Percentiles rank a stretch among this genome's conserved stretches.
phyloP scores from a whole-genome alignment of 2,329 filamentous ascomycete genomes.

The Mariannaea sp. region DNA sequence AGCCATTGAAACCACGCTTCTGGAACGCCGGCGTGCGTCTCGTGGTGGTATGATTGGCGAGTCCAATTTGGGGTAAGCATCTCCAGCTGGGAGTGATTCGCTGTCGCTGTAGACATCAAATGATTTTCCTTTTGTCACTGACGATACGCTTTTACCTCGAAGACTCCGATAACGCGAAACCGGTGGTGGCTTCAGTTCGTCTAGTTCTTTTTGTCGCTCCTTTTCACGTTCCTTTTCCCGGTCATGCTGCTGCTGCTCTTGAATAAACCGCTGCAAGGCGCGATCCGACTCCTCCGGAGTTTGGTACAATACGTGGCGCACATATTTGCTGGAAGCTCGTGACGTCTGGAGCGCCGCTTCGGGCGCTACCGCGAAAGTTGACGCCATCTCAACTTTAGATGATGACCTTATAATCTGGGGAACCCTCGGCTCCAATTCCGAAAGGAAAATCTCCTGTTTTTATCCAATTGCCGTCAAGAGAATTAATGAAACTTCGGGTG shows the following conservation, averaged over 20 bases:
- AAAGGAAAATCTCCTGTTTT: conserved; percentile 1
- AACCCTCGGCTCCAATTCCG: not conserved
- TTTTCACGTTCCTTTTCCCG: conserved; percentile 10
- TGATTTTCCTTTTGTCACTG: conserved; percentile 27
- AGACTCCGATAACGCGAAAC: conserved; percentile 42
- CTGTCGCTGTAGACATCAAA: conserved; percentile 39
- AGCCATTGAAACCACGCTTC: conserved; percentile 31
- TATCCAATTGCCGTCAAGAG: conserved; percentile 3
- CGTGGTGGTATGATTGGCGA: conserved; percentile 25
- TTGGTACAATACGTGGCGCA: not conserved
- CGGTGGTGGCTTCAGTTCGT: conserved; percentile 27
- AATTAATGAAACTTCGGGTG: conserved; percentile 16
- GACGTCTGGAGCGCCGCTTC: conserved; percentile 14
- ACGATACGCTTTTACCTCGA: conserved; percentile 44
- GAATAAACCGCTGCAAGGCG: conserved; percentile 15
- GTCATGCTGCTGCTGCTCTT: conserved; percentile 23
- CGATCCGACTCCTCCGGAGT: conserved; percentile 2
- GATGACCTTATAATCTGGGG: conserved; percentile 12
- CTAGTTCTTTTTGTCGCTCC: conserved; percentile 16
- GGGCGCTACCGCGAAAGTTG: conserved; percentile 12
- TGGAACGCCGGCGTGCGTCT: conserved; percentile 32
- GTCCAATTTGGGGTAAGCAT: conserved; percentile 34
- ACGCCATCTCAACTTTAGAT: conserved; percentile 14
- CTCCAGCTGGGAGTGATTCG: conserved; percentile 23
- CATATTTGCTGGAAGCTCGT: not conserved